Percentiles rank a stretch among this genome's conserved stretches.
phyloP scores from a whole-genome alignment of 2,329 filamentous ascomycete species.

The Macroventuria anomochaeta region DNA sequence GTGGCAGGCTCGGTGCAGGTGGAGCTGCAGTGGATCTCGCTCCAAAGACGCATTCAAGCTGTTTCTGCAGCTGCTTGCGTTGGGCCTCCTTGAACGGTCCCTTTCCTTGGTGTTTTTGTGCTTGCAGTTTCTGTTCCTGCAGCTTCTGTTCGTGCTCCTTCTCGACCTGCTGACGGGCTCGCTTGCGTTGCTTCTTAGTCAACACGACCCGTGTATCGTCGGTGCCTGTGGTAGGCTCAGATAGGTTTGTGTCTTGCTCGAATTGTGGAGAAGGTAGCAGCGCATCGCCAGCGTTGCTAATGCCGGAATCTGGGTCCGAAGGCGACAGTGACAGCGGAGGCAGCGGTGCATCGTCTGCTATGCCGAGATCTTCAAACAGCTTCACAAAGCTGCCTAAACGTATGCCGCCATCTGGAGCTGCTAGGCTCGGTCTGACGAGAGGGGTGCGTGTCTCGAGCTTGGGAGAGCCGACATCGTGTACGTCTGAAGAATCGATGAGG shows the following conservation, averaged over 20 bases:
- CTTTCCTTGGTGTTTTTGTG: slow-evolving; percentile 14
- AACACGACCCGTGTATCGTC: slow-evolving; percentile 14
- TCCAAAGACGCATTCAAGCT: slow-evolving; percentile 10
- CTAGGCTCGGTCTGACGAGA: slow-evolving; percentile 5
- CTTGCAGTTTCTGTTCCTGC: slow-evolving; percentile 15
- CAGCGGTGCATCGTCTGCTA: slow-evolving; percentile 30
- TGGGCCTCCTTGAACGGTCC: slow-evolving; percentile 17
- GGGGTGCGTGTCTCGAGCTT: slow-evolving; percentile 20
- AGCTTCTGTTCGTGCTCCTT: slow-evolving; percentile 27
- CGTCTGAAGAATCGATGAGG: slow-evolving; percentile 44
- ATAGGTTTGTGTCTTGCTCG: neutral
- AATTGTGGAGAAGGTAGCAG: slow-evolving; percentile 29
- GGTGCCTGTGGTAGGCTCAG: neutral
- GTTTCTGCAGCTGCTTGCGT: slow-evolving; percentile 17
- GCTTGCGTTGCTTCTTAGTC: slow-evolving; percentile 37
- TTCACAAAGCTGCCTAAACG: slow-evolving; percentile 55
- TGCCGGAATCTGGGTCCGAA: slow-evolving; percentile 36
- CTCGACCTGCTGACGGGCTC: slow-evolving; percentile 35
- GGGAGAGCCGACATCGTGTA: slow-evolving; percentile 31
- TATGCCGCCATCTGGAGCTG: slow-evolving; percentile 22
- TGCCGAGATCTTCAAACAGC: slow-evolving; percentile 54
- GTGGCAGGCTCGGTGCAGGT: neutral
- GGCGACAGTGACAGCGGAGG: slow-evolving; percentile 30
- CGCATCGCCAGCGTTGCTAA: slow-evolving; percentile 55
- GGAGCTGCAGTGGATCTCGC: neutral